Conservation (phyloP, 257 asterid species). For the Forsythia suspensa region DNA sequence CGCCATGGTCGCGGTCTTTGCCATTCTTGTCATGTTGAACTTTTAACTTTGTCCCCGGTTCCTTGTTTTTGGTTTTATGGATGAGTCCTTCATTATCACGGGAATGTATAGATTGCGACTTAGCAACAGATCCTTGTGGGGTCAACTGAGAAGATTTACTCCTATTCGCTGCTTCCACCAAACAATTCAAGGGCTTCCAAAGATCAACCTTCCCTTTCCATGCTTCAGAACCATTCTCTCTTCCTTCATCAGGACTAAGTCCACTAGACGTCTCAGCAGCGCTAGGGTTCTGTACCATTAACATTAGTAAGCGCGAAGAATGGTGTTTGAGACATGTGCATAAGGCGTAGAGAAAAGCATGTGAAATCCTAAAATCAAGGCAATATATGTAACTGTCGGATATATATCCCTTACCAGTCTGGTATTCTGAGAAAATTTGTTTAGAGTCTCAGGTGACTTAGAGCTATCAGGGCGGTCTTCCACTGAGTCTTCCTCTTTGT, state of each 20-base stretch:
- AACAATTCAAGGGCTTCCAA: conserved; percentile 92
- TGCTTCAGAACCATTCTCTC: conserved; percentile 48
- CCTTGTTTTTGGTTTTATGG: conserved; percentile 62
- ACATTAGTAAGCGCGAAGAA: conserved; percentile 24
- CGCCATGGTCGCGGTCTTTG: conserved; percentile 49
- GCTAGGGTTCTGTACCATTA: conserved; percentile 56
- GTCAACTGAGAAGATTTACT: conserved; percentile 72
- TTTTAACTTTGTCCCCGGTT: conserved; percentile 60
- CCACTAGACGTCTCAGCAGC: conserved; percentile 58
- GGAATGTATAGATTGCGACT: conserved; percentile 52
- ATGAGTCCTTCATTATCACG: conserved; percentile 53
- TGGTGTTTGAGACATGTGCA: conserved; percentile 5
- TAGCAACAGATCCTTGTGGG: conserved; percentile 56
- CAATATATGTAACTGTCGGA: conserved; percentile 14
- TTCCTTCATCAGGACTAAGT: conserved; percentile 46
- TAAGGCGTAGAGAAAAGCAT: neutral
- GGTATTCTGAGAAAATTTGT: conserved; percentile 54
- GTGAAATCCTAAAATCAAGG: neutral
- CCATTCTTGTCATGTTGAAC: conserved; percentile 54
- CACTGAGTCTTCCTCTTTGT: conserved; percentile 63
- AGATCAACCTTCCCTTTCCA: conserved; percentile 85
- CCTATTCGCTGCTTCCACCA: conserved; percentile 96
- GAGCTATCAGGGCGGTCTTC: conserved; percentile 76
- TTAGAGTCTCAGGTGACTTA: conserved; percentile 71
- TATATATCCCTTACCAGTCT: conserved; percentile 60